Percentiles rank a stretch among this genome's conserved stretches.
These are phyloP conservation scores for Lactifluus echinatus DNA, from an alignment of 768 basidiomycete species.

Conservation along the genomic window DNA sequence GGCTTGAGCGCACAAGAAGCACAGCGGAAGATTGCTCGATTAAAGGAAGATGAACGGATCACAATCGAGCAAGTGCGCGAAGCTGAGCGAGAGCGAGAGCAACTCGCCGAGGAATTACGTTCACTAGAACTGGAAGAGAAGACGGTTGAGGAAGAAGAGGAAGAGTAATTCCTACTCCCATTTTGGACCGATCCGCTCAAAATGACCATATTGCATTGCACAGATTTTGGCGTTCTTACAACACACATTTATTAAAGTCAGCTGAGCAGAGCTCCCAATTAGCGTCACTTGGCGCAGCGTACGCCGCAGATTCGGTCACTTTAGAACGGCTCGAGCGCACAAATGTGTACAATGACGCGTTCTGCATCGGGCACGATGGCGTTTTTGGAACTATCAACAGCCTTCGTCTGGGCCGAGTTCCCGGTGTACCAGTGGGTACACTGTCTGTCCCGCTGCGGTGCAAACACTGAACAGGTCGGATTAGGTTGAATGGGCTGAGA, in stretches of 20 bases:
- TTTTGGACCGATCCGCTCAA: background rate
- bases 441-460: background rate
- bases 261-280: constrained; percentile 63
- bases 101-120: constrained; percentile 64
- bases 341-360: constrained; percentile 93
- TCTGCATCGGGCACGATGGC: constrained; percentile 91
- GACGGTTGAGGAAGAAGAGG: constrained; percentile 72
- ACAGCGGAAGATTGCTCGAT: constrained; percentile 61
- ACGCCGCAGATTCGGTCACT: constrained; percentile 65
- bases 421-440: constrained; percentile 62
- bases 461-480: constrained; percentile 9
- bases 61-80: constrained; percentile 67
- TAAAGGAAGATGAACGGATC: constrained; percentile 58
- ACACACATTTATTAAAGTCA: constrained; percentile 55
- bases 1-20: constrained; percentile 55
- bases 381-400: constrained; percentile 98
- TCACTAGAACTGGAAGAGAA: constrained; percentile 71
- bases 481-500: constrained; percentile 96
- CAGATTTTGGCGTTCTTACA: constrained; percentile 80
- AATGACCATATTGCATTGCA: constrained; percentile 2
- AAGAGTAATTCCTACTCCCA: constrained; percentile 40
- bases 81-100: constrained; percentile 68
- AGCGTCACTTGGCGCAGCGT: constrained; percentile 66
- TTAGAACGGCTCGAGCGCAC: constrained; percentile 82
- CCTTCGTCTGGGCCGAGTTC: constrained; percentile 80